phyloP scores from a whole-genome alignment of 2,329 filamentous ascomycete genomes.

The Aspergillus fijiensis region DNA sequence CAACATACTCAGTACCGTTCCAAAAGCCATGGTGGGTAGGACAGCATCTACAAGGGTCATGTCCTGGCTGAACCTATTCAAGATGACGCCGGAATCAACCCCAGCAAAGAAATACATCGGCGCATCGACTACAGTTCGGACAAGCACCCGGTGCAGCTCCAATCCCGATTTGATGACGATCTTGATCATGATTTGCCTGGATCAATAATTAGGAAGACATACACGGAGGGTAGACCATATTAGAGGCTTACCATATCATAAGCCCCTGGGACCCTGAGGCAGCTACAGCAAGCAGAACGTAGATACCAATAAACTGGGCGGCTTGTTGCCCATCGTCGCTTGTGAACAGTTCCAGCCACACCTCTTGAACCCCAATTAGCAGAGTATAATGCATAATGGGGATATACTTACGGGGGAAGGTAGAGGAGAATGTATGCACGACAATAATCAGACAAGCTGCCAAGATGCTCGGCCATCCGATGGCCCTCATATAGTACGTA shows the following conservation, averaged over 20 bases:
- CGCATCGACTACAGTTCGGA: not conserved
- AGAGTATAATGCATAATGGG: too few species aligned
- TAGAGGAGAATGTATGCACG: not conserved
- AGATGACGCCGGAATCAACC: not conserved
- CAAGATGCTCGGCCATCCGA: not conserved
- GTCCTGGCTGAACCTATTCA: constrained; percentile 6
- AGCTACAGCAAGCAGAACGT: not conserved
- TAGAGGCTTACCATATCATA: not conserved
- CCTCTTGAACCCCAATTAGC: not conserved
- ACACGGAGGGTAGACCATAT: not conserved
- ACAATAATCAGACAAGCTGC: not conserved
- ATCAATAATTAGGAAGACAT: not conserved
- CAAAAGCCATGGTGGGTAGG: not conserved
- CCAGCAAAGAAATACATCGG: not conserved
- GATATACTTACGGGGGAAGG: not conserved
- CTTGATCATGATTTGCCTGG: constrained; percentile 6
- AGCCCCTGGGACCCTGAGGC: not conserved
- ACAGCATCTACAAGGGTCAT: constrained; percentile 3
- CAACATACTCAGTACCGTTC: not conserved
- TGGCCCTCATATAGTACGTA: constrained; percentile 2
- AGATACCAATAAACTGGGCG: not conserved
- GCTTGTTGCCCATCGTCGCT: not conserved
- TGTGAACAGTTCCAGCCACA: constrained; percentile 3
- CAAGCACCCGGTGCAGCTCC: not conserved
- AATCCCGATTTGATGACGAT: not conserved